phyloP scores from a whole-genome alignment of 2,329 filamentous ascomycete species.

The Piedraia hortae region DNA sequence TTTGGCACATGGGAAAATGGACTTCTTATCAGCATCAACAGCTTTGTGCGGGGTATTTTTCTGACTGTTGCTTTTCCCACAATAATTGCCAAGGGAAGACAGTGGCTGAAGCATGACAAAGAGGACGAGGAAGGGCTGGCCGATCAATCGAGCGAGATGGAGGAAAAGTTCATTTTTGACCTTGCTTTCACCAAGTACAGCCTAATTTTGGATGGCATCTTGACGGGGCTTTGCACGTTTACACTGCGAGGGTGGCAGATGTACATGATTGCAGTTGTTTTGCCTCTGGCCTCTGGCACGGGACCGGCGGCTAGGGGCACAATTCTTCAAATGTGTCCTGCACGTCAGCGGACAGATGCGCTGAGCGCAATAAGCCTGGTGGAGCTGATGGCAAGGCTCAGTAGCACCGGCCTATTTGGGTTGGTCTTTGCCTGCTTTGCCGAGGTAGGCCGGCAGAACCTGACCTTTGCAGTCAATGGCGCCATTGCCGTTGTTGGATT shows the following conservation, averaged over 20 bases:
- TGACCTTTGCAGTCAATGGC: conserved; percentile 41
- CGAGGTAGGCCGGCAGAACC: conserved; percentile 27
- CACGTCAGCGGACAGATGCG: conserved; percentile 34
- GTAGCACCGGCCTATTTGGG: conserved; percentile 36
- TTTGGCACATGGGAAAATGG: conserved; percentile 21
- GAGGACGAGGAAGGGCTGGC: conserved; percentile 18
- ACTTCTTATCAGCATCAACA: conserved; percentile 19
- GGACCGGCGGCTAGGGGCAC: conserved; percentile 43
- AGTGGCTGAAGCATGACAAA: conserved; percentile 14
- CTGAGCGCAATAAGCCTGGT: conserved; percentile 41
- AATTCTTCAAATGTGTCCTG: conserved; percentile 42
- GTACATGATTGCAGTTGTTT: conserved; percentile 34
- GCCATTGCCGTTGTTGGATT: conserved; percentile 28
- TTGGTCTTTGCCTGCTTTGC: conserved; percentile 38
- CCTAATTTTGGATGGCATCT: conserved; percentile 32
- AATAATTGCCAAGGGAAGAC: conserved; percentile 17
- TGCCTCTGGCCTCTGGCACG: conserved; percentile 42
- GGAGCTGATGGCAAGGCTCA: conserved; percentile 37
- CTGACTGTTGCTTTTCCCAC: conserved; percentile 18
- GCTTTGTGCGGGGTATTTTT: conserved; percentile 17
- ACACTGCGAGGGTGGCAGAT: conserved; percentile 38
- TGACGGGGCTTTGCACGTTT: conserved; percentile 36
- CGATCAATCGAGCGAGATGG: conserved; percentile 13
- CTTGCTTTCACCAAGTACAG: conserved; percentile 39
- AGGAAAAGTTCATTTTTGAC: conserved; percentile 32